Conservation (phyloP, 108 stramenopile species). For the Pseudonitzschia multiseries region DNA sequence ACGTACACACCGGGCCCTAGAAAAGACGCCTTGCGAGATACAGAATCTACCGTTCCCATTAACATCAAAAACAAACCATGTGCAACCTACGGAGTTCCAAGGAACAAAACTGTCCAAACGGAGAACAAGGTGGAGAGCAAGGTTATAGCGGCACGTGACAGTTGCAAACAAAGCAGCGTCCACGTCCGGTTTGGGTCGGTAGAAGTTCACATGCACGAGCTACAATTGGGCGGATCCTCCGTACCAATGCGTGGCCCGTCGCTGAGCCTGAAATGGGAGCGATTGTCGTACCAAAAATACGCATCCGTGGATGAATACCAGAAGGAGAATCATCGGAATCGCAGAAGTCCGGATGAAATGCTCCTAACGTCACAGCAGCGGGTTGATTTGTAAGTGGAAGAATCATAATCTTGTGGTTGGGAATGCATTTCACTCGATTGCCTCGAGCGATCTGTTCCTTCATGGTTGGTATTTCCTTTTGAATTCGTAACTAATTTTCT, state of each 20-base stretch:
- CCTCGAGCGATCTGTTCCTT: not conserved
- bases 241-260: not conserved
- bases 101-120: not conserved
- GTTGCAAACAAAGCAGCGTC: not conserved
- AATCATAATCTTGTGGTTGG: not conserved
- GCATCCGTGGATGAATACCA: not conserved
- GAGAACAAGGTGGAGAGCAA: not conserved
- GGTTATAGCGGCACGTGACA: not conserved
- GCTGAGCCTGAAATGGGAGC: not conserved
- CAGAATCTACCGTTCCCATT: not conserved
- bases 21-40: not conserved
- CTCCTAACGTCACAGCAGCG: not conserved
- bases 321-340: not conserved
- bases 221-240: not conserved
- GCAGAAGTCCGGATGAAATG: not conserved
- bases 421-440: not conserved
- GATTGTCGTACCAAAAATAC: not conserved
- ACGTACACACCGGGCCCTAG: not conserved
- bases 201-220: not conserved
- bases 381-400: conserved; percentile 1
- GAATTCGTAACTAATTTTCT: not conserved
- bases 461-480: not conserved
- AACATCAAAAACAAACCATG: not conserved
- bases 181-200: conserved; percentile 1
- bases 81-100: not conserved